Base-by-base conservation (phyloP, 371 early-diverging fungal genomes). In the Pancytospora epiphaga region DNA sequence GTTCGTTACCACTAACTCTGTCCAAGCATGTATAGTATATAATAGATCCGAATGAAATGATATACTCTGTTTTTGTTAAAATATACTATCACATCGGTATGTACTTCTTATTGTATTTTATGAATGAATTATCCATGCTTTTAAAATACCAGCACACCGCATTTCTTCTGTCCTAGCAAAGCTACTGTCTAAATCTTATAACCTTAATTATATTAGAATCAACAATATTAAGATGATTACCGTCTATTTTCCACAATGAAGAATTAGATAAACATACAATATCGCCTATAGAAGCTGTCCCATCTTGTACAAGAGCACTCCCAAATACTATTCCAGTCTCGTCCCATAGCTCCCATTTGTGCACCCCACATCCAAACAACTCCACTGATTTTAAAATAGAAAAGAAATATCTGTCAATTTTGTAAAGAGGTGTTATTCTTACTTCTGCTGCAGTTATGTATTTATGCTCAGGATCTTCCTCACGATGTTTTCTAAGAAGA, bases 291-390 rank as follows among this genome's bases (percentile, higher is more conserved):
- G 54, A 27, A 34, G 27, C 27, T 9, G 12, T 34, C 27, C 19
- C 12, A 15, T 54, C 54, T 9, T 6, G 27, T 6, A 34, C 54
- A 34, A 27, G 6, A 9, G 54, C 6, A 19, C 54, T 54, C 18
- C 12, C 54, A 34, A 54, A 54, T 12, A 54, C 27, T 9, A 54
- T 19, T 18, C 54, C 54, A 34, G 12, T 54, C 27, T 54, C 54
- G 27, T 54, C 54, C 30, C 9, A 12, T 19, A 54, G 54, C 54
- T 54, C 54, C 54, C 54, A 54, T 27, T 34, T 27, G 54, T 19
- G 19, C 6, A 9, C 54, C 6, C 19, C 27, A 34, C 6, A 9
- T 9, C 54, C 54, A 19, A 9, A 54, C 9, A 6, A 12, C 54
- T 54, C 54, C 9, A 54, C 27, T 27, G 54, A 54, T 54, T 54